phyloP scores from a whole-genome alignment of 2,329 filamentous ascomycete genomes.

The Aureobasidium namibiae region DNA sequence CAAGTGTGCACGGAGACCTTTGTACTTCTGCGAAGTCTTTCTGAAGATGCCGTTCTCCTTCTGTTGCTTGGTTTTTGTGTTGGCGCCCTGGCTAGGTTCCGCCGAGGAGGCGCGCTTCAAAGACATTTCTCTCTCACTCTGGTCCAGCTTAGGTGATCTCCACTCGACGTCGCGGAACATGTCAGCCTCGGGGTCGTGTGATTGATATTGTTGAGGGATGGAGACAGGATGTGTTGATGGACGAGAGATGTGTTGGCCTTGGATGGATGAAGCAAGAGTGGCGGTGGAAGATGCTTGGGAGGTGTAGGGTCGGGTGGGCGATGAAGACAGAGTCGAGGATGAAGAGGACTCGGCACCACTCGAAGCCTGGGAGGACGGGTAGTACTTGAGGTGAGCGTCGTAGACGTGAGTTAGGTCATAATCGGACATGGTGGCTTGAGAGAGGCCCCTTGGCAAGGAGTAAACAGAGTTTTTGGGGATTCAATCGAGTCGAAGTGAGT shows the following conservation, averaged over 20 bases:
- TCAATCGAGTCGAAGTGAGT: conserved; percentile 3
- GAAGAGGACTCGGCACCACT: conserved; percentile 8
- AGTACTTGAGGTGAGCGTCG: conserved; percentile 5
- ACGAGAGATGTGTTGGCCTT: not conserved
- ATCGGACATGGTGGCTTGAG: conserved; percentile 6
- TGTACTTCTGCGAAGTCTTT: conserved; percentile 15
- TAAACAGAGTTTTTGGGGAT: conserved; percentile 5
- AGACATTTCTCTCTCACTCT: conserved; percentile 3
- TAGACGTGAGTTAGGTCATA: conserved; percentile 2
- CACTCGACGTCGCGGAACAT: conserved; percentile 10
- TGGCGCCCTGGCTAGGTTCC: conserved; percentile 10
- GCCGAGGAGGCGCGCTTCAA: conserved; percentile 14
- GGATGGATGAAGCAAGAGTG: not conserved
- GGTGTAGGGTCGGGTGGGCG: conserved; percentile 1
- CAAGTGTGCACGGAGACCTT: conserved; percentile 5
- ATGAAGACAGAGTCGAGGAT: not conserved
- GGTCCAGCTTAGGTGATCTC: not conserved
- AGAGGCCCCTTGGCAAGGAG: not conserved
- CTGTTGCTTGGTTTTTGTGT: conserved; percentile 14
- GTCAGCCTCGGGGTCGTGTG: not conserved
- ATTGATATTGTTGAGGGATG: conserved; percentile 1
- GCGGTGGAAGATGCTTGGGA: not conserved
- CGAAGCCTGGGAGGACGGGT: not conserved
- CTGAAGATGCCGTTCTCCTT: conserved; percentile 17
- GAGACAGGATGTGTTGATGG: conserved; percentile 9